phyloP scores from a whole-genome alignment of 768 basidiomycete genomes.

The Mycena indigotica region DNA sequence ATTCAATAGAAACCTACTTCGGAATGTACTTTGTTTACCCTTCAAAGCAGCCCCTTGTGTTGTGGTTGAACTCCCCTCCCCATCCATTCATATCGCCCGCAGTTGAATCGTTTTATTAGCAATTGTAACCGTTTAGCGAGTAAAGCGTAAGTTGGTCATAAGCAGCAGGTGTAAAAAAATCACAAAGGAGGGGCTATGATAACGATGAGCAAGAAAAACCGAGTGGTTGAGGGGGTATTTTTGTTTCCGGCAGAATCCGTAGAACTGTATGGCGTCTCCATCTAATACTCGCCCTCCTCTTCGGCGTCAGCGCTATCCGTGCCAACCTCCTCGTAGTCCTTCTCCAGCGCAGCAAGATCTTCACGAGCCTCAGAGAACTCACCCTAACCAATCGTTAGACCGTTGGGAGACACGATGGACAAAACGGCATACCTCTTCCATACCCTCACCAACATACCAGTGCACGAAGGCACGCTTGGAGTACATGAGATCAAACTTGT shows the following conservation, averaged over 20 bases:
- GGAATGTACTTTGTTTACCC: no score
- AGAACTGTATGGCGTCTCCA: slow-evolving; percentile 14
- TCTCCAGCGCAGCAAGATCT: slow-evolving; percentile 96
- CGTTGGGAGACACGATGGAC: background rate
- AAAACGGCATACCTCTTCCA: slow-evolving; percentile 76
- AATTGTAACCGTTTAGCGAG: background rate
- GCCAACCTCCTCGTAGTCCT: slow-evolving; percentile 87
- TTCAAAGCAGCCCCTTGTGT: no score
- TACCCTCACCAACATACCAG: slow-evolving; percentile 98
- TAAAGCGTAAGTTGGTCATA: slow-evolving; percentile 10
- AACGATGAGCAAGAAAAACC: slow-evolving; percentile 18
- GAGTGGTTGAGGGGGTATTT: slow-evolving; percentile 16
- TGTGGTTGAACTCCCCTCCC: no score
- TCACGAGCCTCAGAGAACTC: slow-evolving; percentile 99
- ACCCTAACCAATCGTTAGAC: slow-evolving; percentile 48
- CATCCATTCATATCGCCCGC: background rate
- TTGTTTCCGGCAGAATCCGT: slow-evolving; percentile 9
- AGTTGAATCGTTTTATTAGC: background rate
- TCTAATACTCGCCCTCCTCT: slow-evolving; percentile 57
- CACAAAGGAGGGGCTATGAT: slow-evolving; percentile 11
- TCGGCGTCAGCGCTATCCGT: slow-evolving; percentile 54
- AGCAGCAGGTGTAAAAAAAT: slow-evolving; percentile 11
- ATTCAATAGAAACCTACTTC: background rate
- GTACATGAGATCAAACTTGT: slow-evolving; percentile 98
- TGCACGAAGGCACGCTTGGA: slow-evolving; percentile 92